These are phyloP conservation scores for Cercospora sp. DNA, from an alignment of 2,329 filamentous ascomycete species.

Conservation along the genomic window DNA sequence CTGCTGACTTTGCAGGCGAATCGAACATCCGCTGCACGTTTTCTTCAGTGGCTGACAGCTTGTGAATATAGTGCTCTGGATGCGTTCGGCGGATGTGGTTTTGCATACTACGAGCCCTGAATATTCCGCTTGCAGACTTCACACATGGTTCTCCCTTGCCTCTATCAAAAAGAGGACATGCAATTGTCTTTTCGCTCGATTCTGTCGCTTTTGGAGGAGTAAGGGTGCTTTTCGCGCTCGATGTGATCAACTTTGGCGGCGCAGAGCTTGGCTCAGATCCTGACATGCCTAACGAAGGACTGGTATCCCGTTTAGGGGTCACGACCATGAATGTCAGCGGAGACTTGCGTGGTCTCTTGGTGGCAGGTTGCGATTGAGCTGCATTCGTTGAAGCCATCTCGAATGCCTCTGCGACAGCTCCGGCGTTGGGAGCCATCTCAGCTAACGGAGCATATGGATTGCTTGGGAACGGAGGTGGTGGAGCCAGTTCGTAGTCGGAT, in stretches of 20 bases:
- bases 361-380: background rate
- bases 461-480: background rate
- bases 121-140: background rate
- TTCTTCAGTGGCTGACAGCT: background rate
- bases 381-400: background rate
- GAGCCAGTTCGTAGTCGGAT: background rate
- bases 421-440: background rate
- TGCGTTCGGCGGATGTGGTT: background rate
- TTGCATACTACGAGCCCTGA: constrained; percentile 1
- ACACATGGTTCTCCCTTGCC: background rate
- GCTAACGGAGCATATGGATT: background rate
- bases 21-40: constrained; percentile 1
- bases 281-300: background rate
- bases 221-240: background rate
- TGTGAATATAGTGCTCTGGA: constrained; percentile 3
- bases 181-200: background rate
- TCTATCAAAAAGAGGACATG: background rate
- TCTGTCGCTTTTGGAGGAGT: background rate
- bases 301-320: background rate
- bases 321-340: background rate
- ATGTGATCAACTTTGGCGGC: background rate
- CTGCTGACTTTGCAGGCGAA: background rate
- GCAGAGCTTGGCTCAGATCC: constrained; percentile 2
- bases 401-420: background rate
- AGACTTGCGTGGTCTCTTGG: background rate